Conservation (phyloP, 2,329 filamentous ascomycete species). For the Chaetothyriales sp. region DNA sequence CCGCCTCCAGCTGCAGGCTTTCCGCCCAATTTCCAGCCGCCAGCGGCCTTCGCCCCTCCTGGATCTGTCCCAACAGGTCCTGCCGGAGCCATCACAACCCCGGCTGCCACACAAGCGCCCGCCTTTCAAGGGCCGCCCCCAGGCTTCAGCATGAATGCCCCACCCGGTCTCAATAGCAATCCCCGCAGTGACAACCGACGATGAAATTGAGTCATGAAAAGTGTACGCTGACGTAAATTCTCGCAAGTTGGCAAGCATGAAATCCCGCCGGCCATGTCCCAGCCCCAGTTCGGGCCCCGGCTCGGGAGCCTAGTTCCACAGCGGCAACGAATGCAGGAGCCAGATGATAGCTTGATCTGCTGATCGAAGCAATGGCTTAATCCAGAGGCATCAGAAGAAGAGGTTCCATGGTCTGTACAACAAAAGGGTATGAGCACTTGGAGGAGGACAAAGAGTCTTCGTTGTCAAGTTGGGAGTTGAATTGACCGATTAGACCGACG, state of each 20-base stretch:
- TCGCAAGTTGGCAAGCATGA: background rate
- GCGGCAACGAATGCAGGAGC: background rate
- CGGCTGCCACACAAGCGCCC: conserved; percentile 13
- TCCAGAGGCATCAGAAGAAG: background rate
- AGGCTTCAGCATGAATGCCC: conserved; percentile 8
- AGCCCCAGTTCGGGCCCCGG: background rate
- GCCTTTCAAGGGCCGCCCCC: conserved; percentile 16
- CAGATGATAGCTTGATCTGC: background rate
- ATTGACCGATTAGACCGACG: too few relatives aligned
- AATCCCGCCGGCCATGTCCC: background rate
- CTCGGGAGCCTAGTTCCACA: background rate
- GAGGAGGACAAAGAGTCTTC: too few relatives aligned
- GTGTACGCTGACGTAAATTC: too few relatives aligned
- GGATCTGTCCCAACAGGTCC: conserved; percentile 14
- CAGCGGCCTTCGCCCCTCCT: conserved; percentile 22
- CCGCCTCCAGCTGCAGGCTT: conserved; percentile 30
- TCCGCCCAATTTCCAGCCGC: conserved; percentile 36
- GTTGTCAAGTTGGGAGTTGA: too few relatives aligned
- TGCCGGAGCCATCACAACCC: conserved; percentile 18
- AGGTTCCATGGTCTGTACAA: background rate
- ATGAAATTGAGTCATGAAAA: background rate
- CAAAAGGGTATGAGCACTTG: too few relatives aligned
- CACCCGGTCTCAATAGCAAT: conserved; percentile 12
- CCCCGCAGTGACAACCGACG: background rate
- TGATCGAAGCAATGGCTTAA: background rate